phyloP scores from a whole-genome alignment of 768 basidiomycete genomes.

The Solioccasus polychromus region DNA sequence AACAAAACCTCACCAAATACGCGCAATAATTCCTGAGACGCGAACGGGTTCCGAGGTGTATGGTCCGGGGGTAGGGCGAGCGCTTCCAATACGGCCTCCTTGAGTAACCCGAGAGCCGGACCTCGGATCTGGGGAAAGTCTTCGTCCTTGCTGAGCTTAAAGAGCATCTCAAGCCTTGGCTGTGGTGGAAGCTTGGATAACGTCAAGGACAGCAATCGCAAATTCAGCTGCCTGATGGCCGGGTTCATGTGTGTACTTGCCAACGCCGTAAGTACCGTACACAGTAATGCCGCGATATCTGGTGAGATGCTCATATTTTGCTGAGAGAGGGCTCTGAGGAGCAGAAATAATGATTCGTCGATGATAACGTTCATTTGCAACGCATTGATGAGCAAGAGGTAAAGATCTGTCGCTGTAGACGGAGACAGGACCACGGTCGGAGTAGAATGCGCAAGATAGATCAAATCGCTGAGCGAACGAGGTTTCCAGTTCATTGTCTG shows the following conservation, averaged over 20 bases:
- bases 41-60: constrained; percentile 42
- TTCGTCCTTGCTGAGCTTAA: constrained; percentile 47
- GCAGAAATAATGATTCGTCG: constrained; percentile 59
- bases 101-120: constrained; percentile 65
- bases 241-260: constrained; percentile 64
- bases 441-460: constrained; percentile 24
- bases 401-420: constrained; percentile 24
- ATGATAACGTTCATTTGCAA: constrained; percentile 53
- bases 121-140: constrained; percentile 66
- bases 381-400: constrained; percentile 45
- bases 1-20: constrained; percentile 61
- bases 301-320: constrained; percentile 31
- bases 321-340: constrained; percentile 35
- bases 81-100: constrained; percentile 60
- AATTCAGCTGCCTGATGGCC: constrained; percentile 53
- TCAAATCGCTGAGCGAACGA: constrained; percentile 28
- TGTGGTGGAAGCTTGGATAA: constrained; percentile 46
- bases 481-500: constrained; percentile 8
- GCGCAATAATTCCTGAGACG: constrained; percentile 52
- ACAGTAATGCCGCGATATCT: constrained; percentile 48
- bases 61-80: constrained; percentile 29
- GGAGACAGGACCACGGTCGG: constrained; percentile 14
- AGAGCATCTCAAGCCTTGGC: constrained; percentile 52
- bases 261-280: constrained; percentile 48
- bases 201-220: constrained; percentile 56